These are phyloP conservation scores for Neurospora sp. DNA, from an alignment of 495 filamentous ascomycete genomes.

Conservation along the genomic window DNA sequence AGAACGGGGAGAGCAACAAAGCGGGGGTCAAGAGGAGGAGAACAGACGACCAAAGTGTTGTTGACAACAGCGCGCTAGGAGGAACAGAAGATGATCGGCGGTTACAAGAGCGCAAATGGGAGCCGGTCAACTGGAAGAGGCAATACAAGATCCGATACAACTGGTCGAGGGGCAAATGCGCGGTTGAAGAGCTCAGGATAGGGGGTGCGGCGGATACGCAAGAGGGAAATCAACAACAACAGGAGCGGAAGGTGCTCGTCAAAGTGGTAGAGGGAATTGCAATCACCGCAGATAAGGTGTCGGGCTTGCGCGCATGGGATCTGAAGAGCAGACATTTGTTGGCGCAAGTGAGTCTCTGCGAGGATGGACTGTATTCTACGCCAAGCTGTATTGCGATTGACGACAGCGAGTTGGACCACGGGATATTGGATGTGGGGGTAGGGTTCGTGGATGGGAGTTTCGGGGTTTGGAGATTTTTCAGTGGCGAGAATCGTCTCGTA, in stretches of 20 bases:
- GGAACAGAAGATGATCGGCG: not conserved
- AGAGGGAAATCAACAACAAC: not conserved
- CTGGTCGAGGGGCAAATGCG: slow-evolving; percentile 78
- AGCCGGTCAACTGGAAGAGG: slow-evolving; percentile 62
- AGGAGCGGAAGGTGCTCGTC: slow-evolving; percentile 41
- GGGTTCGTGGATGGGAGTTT: slow-evolving; percentile 75
- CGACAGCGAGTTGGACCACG: slow-evolving; percentile 24
- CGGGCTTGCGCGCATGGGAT: slow-evolving; percentile 71
- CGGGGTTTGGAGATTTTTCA: slow-evolving; percentile 52
- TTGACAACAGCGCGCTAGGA: not conserved
- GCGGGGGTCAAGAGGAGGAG: not conserved
- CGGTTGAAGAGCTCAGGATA: slow-evolving; percentile 65
- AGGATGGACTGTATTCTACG: slow-evolving; percentile 10
- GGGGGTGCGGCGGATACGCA: slow-evolving; percentile 13
- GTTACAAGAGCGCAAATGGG: not conserved
- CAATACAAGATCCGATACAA: slow-evolving; percentile 88
- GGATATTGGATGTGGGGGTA: slow-evolving; percentile 45
- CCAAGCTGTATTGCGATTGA: slow-evolving; percentile 65
- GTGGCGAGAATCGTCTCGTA: slow-evolving; percentile 29
- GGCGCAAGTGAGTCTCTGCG: slow-evolving; percentile 31
- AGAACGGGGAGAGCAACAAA: slow-evolving; percentile 14
- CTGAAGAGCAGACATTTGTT: slow-evolving; percentile 49
- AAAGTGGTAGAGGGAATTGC: slow-evolving; percentile 65
- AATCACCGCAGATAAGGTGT: slow-evolving; percentile 59
- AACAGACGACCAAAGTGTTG: not conserved